Base-by-base conservation (phyloP, 1,284 basidiomycete species). In the Ceratobasidium sp. region DNA sequence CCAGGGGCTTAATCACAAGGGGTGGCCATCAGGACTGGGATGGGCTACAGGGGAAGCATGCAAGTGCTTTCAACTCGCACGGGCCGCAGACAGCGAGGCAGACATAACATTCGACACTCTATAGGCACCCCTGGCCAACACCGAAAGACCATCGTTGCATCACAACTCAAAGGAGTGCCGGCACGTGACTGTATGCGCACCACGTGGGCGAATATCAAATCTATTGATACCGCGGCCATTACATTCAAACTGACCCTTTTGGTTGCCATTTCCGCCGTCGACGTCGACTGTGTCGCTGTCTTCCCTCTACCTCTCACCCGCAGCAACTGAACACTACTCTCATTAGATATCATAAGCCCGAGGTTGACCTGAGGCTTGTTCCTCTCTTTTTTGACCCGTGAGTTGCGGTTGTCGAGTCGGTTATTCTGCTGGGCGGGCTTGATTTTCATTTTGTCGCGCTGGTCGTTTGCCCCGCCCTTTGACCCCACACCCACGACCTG, bases 251-350 rank as follows among this genome's bases (percentile, higher is more conserved):
- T 52, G 37, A 44, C 15, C 15, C 15, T 29, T 37, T 37, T 37
- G 71, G 65, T 74, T 74, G 71, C 71, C 34, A 44, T 54, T 19
- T 71, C 40, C 52, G 37, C 37, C 22, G 52, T 57, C 61, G 61
- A 74, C 71, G 59, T 61, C 71, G 71, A 74, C 71, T 74, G 71
- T 65, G 71, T 74, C 71, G 71, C 71, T 74, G 71, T 74, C 59
- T 22, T 69, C 67, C 51, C 49, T 11, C 67, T 11, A 6, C 34
- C 43, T 57, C 9, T 29, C 40, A n/a, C 19, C 56, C 69, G 46
- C 71, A 51, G 59, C 34, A 32, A 59, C 2, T 62, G 25, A 51
- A 29, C 29, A 25, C 40, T 29, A 64, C 71, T 64, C 71, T 46
- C 61, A 44, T 71, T 74, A 34, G 71, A 74, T 40, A 64, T 62